A percentile compares a stretch with the other conserved stretches of the same genome.
phyloP scores from a whole-genome alignment of 2,329 filamentous ascomycete genomes.

The Cladosporium oxysporum region DNA sequence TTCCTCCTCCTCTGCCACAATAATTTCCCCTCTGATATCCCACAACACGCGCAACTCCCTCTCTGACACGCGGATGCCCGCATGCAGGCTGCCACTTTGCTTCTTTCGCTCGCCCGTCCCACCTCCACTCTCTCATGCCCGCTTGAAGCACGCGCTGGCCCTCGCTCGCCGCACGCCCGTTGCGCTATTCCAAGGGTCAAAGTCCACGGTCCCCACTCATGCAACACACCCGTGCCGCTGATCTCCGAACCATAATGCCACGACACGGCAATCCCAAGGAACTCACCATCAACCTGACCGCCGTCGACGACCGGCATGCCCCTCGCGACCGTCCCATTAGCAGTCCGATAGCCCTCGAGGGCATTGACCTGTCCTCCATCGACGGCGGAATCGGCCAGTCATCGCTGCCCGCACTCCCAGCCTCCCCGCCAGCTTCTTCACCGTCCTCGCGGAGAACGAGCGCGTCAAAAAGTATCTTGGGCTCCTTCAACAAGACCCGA shows the following conservation, averaged over 20 bases:
- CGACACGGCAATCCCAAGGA: constrained; percentile 32
- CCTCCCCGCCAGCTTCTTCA: constrained; percentile 35
- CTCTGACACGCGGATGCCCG: constrained; percentile 9
- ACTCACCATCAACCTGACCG: constrained; percentile 33
- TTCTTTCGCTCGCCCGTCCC: background rate
- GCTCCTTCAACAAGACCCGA: constrained; percentile 28
- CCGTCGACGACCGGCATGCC: constrained; percentile 20
- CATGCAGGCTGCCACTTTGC: constrained; percentile 11
- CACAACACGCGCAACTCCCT: background rate
- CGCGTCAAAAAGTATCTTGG: constrained; percentile 32
- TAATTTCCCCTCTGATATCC: background rate
- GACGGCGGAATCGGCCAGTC: constrained; percentile 35
- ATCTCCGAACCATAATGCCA: constrained; percentile 31
- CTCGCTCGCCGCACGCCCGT: constrained; percentile 13
- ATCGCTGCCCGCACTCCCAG: constrained; percentile 29
- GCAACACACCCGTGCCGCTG: constrained; percentile 19
- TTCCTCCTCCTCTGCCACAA: too few relatives aligned
- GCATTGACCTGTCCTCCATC: constrained; percentile 40
- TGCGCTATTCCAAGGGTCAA: constrained; percentile 17
- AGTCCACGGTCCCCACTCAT: constrained; percentile 12
- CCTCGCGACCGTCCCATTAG: constrained; percentile 28
- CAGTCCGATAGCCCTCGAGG: constrained; percentile 39
- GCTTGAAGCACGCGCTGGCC: constrained; percentile 15
- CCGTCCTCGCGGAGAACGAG: constrained; percentile 30
- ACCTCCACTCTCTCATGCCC: constrained; percentile 9